Conservation (phyloP, 2,329 filamentous ascomycete genomes). For the Annulohypoxylon truncatum region DNA sequence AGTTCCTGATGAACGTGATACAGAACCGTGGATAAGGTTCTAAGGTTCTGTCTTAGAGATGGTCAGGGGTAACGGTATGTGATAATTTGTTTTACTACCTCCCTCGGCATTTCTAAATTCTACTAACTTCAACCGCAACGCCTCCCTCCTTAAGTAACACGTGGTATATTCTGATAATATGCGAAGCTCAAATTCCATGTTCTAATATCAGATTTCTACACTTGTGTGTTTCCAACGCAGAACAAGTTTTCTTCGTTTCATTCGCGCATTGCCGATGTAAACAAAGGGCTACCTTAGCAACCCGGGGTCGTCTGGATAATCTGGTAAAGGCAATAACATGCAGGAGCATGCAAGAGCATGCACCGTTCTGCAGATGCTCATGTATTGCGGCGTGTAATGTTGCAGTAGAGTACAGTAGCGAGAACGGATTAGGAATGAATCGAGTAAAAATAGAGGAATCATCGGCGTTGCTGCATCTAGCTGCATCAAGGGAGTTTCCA, state of each 20-base stretch:
- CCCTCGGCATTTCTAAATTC: background rate
- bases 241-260: slow-evolving; percentile 12
- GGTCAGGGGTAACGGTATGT: slow-evolving; percentile 7
- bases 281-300: slow-evolving; percentile 33
- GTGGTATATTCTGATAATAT: background rate
- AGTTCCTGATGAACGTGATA: slow-evolving; percentile 22
- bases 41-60: slow-evolving; percentile 21
- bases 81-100: slow-evolving; percentile 9
- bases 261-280: slow-evolving; percentile 41
- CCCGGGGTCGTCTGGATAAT: slow-evolving; percentile 28
- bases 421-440: slow-evolving; percentile 30
- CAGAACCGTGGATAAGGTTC: slow-evolving; percentile 26
- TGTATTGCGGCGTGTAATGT: slow-evolving; percentile 29
- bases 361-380: slow-evolving; percentile 21
- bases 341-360: slow-evolving; percentile 31
- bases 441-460: slow-evolving; percentile 22
- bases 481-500: slow-evolving; percentile 22
- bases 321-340: slow-evolving; percentile 38
- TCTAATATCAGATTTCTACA: background rate
- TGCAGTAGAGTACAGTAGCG: slow-evolving; percentile 42
- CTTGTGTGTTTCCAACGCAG: background rate
- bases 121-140: background rate
- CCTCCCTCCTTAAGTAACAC: background rate
- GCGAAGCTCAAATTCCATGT: background rate
- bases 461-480: slow-evolving; percentile 26